These are phyloP conservation scores for Fusarium scirpi DNA, from an alignment of 2,329 filamentous ascomycete genomes.

Conservation along the genomic window DNA sequence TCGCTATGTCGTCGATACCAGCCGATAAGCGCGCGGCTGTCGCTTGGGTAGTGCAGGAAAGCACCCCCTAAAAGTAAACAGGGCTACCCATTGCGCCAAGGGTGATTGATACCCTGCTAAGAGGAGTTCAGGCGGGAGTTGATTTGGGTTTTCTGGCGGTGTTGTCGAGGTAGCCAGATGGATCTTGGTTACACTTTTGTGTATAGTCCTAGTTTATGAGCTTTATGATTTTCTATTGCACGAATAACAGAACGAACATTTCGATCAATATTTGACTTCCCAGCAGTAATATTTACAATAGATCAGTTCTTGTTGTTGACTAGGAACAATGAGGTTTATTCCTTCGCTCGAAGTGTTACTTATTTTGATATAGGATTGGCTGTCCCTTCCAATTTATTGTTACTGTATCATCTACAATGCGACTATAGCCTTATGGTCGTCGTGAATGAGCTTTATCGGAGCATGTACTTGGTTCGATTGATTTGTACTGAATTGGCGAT, in stretches of 20 bases:
- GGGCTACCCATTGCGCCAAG: constrained; percentile 40
- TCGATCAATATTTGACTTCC: constrained; percentile 19
- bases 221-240: constrained; percentile 46
- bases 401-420: not conserved
- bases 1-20: constrained; percentile 82
- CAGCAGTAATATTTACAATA: not conserved
- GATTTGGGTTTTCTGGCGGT: constrained; percentile 44
- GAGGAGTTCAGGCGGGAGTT: constrained; percentile 48
- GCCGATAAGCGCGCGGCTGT: constrained; percentile 60
- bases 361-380: not conserved
- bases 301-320: not conserved
- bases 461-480: not conserved
- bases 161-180: constrained; percentile 43
- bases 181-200: constrained; percentile 39
- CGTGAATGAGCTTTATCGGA: not conserved
- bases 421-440: not conserved
- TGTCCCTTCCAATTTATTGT: not conserved
- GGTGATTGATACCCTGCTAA: constrained; percentile 40
- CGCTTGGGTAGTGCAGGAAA: constrained; percentile 27
- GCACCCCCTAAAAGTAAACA: constrained; percentile 21
- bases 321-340: not conserved
- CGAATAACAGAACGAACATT: constrained; percentile 43
- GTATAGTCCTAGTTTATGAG: constrained; percentile 43
- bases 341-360: not conserved
- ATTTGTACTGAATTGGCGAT: not conserved